These are phyloP conservation scores for Paraconiothyrium sp. DNA, from an alignment of 2,329 filamentous ascomycete species.

Conservation along the genomic window DNA sequence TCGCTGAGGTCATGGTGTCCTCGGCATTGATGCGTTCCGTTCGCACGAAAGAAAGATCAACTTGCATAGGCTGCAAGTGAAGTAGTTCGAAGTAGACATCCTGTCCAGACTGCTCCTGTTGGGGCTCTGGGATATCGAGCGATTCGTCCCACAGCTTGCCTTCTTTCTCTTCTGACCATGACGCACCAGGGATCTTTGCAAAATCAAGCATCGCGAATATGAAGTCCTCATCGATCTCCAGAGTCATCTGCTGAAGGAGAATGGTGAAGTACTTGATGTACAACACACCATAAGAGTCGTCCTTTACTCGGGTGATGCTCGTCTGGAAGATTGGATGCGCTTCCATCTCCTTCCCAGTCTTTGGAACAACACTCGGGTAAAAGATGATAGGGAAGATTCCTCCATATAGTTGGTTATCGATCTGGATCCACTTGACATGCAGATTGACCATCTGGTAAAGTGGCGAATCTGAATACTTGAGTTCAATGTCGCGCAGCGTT, in stretches of 20 bases:
- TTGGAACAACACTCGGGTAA: slow-evolving; percentile 96
- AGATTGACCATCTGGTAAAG: slow-evolving; percentile 91
- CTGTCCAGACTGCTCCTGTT: slow-evolving; percentile 82
- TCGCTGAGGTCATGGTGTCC: slow-evolving; percentile 86
- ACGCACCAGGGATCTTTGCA: slow-evolving; percentile 88
- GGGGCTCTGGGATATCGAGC: slow-evolving; percentile 91
- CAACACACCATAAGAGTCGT: slow-evolving; percentile 95
- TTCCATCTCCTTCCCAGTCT: slow-evolving; percentile 95
- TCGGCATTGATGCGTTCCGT: slow-evolving; percentile 97
- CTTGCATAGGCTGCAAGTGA: slow-evolving; percentile 97
- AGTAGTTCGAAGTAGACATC: slow-evolving; percentile 98
- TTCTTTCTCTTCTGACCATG: slow-evolving; percentile 84
- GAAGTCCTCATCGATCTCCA: slow-evolving; percentile 98
- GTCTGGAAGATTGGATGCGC: slow-evolving; percentile 93
- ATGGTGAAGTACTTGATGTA: slow-evolving; percentile 99
- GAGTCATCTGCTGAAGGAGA: slow-evolving; percentile 94
- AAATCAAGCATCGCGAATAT: slow-evolving; percentile 97
- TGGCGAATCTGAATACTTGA: slow-evolving; percentile 92
- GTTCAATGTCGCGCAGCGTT: slow-evolving; percentile 87
- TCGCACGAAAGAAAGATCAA: slow-evolving; percentile 95
- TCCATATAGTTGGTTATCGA: slow-evolving; percentile 98
- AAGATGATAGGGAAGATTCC: slow-evolving; percentile 97
- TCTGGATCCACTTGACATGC: slow-evolving; percentile 97
- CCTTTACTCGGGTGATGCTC: slow-evolving; percentile 93
- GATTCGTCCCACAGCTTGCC: slow-evolving; percentile 89